These are phyloP conservation scores for Boletus rubropictus DNA, from an alignment of 768 basidiomycete genomes.

Conservation along the genomic window DNA sequence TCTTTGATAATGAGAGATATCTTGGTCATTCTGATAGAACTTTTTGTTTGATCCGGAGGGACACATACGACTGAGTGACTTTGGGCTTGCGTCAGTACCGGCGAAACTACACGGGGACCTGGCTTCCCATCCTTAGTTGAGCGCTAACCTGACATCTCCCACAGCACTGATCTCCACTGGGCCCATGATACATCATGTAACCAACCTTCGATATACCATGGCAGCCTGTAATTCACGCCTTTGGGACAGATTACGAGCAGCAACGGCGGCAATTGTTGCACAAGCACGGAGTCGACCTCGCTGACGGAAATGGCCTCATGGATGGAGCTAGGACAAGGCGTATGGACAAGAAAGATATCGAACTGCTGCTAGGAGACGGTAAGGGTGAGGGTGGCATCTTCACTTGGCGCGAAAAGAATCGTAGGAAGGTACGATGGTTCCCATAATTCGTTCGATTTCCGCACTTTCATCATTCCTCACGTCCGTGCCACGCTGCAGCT, in stretches of 20 bases:
- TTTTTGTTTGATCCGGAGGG: conserved; percentile 92
- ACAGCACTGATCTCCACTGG: conserved; percentile 90
- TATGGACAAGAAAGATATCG: conserved; percentile 77
- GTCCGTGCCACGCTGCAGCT: conserved; percentile 42
- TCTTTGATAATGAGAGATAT: conserved; percentile 22
- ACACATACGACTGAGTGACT: conserved; percentile 92
- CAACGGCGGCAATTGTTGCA: conserved; percentile 82
- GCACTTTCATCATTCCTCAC: conserved; percentile 22
- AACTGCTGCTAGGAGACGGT: conserved; percentile 76
- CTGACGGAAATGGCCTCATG: conserved; percentile 59
- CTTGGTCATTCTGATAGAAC: conserved; percentile 51
- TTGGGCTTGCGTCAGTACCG: conserved; percentile 83
- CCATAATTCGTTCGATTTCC: conserved; percentile 28
- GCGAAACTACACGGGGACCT: conserved; percentile 22
- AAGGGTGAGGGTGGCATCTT: conserved; percentile 80
- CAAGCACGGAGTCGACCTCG: conserved; percentile 94
- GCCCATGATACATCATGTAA: conserved; percentile 91
- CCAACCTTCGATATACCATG: conserved; percentile 11
- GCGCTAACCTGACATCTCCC: conserved; percentile 19
- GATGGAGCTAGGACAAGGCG: conserved; percentile 72
- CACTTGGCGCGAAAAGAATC: conserved; percentile 93
- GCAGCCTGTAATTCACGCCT: conserved; percentile 12
- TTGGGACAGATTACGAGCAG: conserved; percentile 77
- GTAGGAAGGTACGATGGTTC: conserved; percentile 64
- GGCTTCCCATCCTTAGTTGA: conserved; percentile 8